Conservation (phyloP, 2,329 filamentous ascomycete genomes). For the Cercospora zeina region DNA sequence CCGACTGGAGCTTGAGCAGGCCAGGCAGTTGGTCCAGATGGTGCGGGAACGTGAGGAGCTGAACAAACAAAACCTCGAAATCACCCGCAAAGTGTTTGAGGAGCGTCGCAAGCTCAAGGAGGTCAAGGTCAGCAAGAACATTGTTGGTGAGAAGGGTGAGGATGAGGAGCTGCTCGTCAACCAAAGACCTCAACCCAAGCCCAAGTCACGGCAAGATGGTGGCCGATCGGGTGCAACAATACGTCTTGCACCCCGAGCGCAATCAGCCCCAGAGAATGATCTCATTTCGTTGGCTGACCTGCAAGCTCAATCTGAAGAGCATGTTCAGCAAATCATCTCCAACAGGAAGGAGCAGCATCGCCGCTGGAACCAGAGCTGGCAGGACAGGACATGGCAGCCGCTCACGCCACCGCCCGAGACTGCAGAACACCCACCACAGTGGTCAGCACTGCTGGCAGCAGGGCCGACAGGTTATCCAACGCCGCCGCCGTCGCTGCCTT, state of each 20-base stretch:
- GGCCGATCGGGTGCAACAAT: slow-evolving; percentile 60
- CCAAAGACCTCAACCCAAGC: slow-evolving; percentile 64
- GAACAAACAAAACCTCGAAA: slow-evolving; percentile 72
- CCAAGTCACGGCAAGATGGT: slow-evolving; percentile 59
- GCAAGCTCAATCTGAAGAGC: slow-evolving; percentile 76
- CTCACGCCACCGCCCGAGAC: slow-evolving; percentile 73
- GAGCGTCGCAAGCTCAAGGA: slow-evolving; percentile 80
- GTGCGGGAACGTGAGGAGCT: slow-evolving; percentile 77
- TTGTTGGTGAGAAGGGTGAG: slow-evolving; percentile 78
- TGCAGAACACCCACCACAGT: slow-evolving; percentile 33
- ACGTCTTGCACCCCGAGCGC: slow-evolving; percentile 51
- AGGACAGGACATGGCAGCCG: slow-evolving; percentile 83
- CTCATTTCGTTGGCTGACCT: slow-evolving; percentile 74
- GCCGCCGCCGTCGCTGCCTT: slow-evolving; percentile 50
- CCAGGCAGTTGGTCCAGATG: slow-evolving; percentile 73
- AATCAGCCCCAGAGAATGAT: slow-evolving; percentile 72
- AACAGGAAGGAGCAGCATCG: slow-evolving; percentile 83
- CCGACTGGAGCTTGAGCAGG: slow-evolving; percentile 86
- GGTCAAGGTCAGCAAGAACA: slow-evolving; percentile 81
- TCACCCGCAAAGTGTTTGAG: slow-evolving; percentile 78
- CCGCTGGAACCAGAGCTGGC: slow-evolving; percentile 86
- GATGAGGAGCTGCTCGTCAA: slow-evolving; percentile 89
- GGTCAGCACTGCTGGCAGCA: slow-evolving; percentile 35
- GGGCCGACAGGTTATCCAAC: slow-evolving; percentile 44
- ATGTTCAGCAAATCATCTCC: slow-evolving; percentile 79